These are phyloP conservation scores for Tagetes patula DNA, from an alignment of 129 eudicot species.

Conservation along the genomic window DNA sequence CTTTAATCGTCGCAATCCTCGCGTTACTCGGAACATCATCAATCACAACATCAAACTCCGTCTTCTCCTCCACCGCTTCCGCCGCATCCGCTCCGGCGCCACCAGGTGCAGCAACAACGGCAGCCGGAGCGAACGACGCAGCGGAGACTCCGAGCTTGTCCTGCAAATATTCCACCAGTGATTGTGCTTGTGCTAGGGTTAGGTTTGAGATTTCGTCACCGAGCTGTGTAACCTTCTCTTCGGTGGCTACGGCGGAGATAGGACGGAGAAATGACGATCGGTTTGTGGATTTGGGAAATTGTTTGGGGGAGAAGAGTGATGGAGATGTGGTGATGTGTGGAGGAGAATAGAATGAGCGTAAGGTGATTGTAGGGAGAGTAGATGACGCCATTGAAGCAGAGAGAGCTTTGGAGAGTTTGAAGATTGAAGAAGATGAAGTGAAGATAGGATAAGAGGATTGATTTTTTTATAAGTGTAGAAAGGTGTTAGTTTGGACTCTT, in stretches of 20 bases:
- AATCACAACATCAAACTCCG: slow-evolving; percentile 79
- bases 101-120: slow-evolving; percentile 56
- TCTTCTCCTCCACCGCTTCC: slow-evolving; percentile 75
- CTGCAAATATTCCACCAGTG: slow-evolving; percentile 75
- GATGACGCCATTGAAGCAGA: slow-evolving; percentile 63
- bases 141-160: slow-evolving; percentile 84
- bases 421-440: slow-evolving; percentile 5
- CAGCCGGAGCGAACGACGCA: slow-evolving; percentile 68
- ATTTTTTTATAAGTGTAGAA: background rate
- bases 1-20: slow-evolving; percentile 84
- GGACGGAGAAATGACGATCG: slow-evolving; percentile 64
- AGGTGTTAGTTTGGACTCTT: background rate
- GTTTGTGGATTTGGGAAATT: slow-evolving; percentile 41
- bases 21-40: slow-evolving; percentile 87
- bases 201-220: slow-evolving; percentile 66
- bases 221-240: slow-evolving; percentile 58
- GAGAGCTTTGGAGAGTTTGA: slow-evolving; percentile 3
- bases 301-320: slow-evolving; percentile 41
- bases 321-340: slow-evolving; percentile 26
- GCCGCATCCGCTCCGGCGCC: slow-evolving; percentile 57
- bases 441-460: slow-evolving; percentile 52
- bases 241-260: slow-evolving; percentile 59
- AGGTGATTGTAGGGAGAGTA: slow-evolving; percentile 40
- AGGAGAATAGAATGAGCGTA: slow-evolving; percentile 39
- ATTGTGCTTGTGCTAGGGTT: slow-evolving; percentile 69